Conservation (phyloP, 768 basidiomycete genomes). For the Auricularia auricula-judae region DNA sequence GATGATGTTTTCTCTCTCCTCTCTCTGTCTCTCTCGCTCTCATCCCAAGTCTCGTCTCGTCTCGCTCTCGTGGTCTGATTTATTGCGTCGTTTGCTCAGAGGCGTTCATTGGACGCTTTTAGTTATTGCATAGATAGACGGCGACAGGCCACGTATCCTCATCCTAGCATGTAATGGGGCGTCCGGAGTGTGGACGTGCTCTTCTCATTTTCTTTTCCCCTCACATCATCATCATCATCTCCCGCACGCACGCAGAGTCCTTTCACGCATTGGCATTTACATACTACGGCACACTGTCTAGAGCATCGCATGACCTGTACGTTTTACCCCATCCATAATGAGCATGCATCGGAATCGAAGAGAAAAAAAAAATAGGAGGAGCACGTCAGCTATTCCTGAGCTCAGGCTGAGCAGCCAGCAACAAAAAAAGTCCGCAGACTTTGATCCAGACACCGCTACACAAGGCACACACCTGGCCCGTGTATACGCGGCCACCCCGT, state of each 20-base stretch:
- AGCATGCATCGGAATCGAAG: conserved; percentile 1
- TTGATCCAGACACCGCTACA: background rate
- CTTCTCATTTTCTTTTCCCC: background rate
- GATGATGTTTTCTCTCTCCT: conserved; percentile 8
- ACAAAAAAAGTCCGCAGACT: background rate
- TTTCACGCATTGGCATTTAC: background rate
- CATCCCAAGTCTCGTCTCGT: background rate
- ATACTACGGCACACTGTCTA: background rate
- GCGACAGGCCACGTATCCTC: background rate
- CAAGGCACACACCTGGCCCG: background rate
- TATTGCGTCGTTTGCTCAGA: background rate
- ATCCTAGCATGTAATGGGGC: background rate
- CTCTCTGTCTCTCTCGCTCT: conserved; percentile 7
- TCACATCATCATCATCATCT: conserved; percentile 2
- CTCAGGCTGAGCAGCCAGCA: background rate
- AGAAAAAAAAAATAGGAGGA: background rate
- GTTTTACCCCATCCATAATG: conserved; percentile 1
- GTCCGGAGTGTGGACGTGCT: background rate
- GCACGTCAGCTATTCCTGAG: too few species aligned
- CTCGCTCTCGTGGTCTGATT: background rate
- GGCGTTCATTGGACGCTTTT: background rate
- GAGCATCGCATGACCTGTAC: background rate
- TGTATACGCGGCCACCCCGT: too few species aligned
- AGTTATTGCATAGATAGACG: background rate
- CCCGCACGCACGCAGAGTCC: background rate